phyloP scores from a whole-genome alignment of 2,329 filamentous ascomycete species.

The Aphanocladium album region DNA sequence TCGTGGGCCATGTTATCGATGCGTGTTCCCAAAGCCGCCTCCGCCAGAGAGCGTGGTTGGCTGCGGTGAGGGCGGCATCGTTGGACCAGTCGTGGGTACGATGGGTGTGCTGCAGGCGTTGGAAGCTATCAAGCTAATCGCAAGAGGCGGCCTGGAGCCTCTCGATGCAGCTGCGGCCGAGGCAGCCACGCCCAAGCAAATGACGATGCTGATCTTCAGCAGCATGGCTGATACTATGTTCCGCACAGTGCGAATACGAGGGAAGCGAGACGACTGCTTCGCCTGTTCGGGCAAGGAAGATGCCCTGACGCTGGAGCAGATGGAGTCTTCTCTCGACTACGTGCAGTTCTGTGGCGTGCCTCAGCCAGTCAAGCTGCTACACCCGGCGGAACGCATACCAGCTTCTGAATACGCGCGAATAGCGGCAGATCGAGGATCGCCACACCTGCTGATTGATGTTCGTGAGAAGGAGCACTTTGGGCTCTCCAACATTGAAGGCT shows the following conservation, averaged over 20 bases:
- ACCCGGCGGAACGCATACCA: slow-evolving; percentile 61
- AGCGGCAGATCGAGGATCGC: slow-evolving; percentile 12
- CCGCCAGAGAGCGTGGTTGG: slow-evolving; percentile 76
- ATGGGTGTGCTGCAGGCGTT: slow-evolving; percentile 93
- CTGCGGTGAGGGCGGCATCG: slow-evolving; percentile 87
- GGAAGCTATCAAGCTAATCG: slow-evolving; percentile 81
- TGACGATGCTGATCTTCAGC: slow-evolving; percentile 44
- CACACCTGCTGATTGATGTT: slow-evolving; percentile 70
- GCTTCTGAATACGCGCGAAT: slow-evolving; percentile 52
- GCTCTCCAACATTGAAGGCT: slow-evolving; percentile 69
- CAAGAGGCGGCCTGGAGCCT: slow-evolving; percentile 29
- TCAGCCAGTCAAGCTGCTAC: slow-evolving; percentile 50
- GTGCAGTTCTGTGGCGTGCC: slow-evolving; percentile 74
- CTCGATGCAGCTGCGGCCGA: slow-evolving; percentile 6
- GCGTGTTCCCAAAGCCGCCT: slow-evolving; percentile 83
- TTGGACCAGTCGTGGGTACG: slow-evolving; percentile 85
- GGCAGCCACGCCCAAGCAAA: slow-evolving; percentile 22
- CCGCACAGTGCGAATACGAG: slow-evolving; percentile 68
- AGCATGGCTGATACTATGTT: slow-evolving; percentile 48
- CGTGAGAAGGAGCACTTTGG: slow-evolving; percentile 80
- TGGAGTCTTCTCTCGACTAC: slow-evolving; percentile 70
- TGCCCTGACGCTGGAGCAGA: slow-evolving; percentile 53
- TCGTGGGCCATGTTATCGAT: slow-evolving; percentile 81
- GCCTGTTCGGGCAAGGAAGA: slow-evolving; percentile 64
- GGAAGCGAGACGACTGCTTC: slow-evolving; percentile 64